Base-by-base conservation (phyloP, 2,329 filamentous ascomycete genomes). In the Colletotrichum acutatum region DNA sequence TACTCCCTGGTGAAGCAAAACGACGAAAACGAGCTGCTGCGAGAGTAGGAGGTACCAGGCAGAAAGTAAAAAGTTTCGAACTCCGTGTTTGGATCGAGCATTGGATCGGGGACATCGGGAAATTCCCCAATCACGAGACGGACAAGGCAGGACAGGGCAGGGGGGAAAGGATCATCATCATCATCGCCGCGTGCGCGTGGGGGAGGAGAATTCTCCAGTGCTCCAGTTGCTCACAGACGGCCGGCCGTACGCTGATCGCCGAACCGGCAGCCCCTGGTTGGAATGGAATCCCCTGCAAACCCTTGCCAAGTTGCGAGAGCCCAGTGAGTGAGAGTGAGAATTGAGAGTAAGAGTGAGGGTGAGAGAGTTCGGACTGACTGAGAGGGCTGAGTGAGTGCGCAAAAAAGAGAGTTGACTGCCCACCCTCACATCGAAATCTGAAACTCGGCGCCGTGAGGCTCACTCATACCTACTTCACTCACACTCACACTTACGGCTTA, bases 61-160 rank as follows among this genome's bases (percentile, higher is more conserved):
- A 42, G 59, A 28, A n/a, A 49, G 16, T n/a, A 42, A 22, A 61
- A 66, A 37, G 56, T 68, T 68, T 53, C 8, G 37, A 24, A 24
- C 32, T 56, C 46, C 32, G 46, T 32, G 58, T 56, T 54, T 62
- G 46, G 57, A 62, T 68, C 57, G 46, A 42, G 49, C 26, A 42
- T 22, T 54, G 28, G 28, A 54, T 54, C 61, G 22, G 56, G 65
- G 58, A 63, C 24, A 5, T 63, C 66, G 49, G 66, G 58, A 54
- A 22, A 52, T 19, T 54, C 9, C 3, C 62, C 52, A 65, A 57
- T 65, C 62, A 65, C 9, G 28, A 57, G 54, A 57, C 54, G 11
- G 12, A 65, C 3, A 8, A 3, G 19, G 12, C 28, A n/a, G 28
- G 49, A 53, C 1, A 9, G 28, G 9, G 3, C 37, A 53, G n/a